Conservation (phyloP, 2,329 filamentous ascomycete species). For the Aspergillus sclerotialis region DNA sequence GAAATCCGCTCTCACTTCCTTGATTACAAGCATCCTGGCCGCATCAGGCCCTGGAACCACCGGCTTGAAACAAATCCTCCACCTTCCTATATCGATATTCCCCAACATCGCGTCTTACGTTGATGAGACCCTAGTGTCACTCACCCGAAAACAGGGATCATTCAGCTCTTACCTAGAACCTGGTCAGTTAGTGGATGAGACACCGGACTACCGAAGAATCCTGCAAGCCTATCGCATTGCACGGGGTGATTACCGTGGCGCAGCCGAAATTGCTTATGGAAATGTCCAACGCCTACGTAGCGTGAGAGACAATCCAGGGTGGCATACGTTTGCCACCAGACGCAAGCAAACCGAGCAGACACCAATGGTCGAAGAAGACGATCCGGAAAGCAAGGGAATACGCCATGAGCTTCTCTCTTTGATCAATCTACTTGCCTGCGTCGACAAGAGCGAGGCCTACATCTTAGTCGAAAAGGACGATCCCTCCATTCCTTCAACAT, state of each 20-base stretch:
- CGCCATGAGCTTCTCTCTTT: constrained; percentile 73
- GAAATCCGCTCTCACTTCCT: constrained; percentile 61
- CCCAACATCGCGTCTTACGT: constrained; percentile 69
- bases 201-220: constrained; percentile 74
- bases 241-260: constrained; percentile 78
- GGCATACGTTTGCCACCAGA: constrained; percentile 30
- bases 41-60: constrained; percentile 32
- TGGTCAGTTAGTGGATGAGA: constrained; percentile 27
- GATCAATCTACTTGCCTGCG: constrained; percentile 86
- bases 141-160: constrained; percentile 63
- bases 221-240: constrained; percentile 86
- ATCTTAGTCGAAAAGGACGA: constrained; percentile 45
- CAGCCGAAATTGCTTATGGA: constrained; percentile 51
- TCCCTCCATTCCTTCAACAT: constrained; percentile 6
- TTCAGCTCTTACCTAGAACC: constrained; percentile 41
- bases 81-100: constrained; percentile 58
- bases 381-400: constrained; percentile 48
- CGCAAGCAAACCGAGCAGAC: constrained; percentile 26
- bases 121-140: constrained; percentile 67
- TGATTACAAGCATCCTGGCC: constrained; percentile 46
- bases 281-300: constrained; percentile 46
- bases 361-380: constrained; percentile 30
- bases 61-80: constrained; percentile 56
- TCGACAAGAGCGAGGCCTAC: constrained; percentile 76
- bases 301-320: constrained; percentile 25